Conservation (phyloP, 495 filamentous ascomycete genomes). For the Penicillium paradoxum region DNA sequence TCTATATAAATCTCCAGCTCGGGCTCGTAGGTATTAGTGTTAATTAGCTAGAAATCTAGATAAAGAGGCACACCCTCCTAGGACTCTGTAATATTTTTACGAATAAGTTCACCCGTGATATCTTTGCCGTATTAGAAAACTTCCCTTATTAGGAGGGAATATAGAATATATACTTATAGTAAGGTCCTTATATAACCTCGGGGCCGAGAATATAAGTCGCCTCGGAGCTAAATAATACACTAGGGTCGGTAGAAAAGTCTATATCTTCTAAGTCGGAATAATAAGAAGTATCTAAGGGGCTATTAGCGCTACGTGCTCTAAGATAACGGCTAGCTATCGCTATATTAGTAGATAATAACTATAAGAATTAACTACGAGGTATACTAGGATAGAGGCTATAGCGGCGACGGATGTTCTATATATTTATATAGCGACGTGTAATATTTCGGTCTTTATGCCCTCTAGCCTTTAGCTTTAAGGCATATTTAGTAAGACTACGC, state of each 20-base stretch:
- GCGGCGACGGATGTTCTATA: slow-evolving; percentile 28
- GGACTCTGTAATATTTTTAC: slow-evolving; percentile 50
- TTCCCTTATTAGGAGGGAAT: background rate
- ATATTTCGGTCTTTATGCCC: slow-evolving; percentile 42
- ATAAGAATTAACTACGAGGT: background rate
- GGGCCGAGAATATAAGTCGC: slow-evolving; percentile 53
- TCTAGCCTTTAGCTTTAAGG: slow-evolving; percentile 44
- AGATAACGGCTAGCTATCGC: slow-evolving; percentile 20
- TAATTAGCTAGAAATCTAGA: slow-evolving; percentile 57
- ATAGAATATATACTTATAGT: slow-evolving; percentile 47
- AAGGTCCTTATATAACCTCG: slow-evolving; percentile 53
- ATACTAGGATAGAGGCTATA: slow-evolving; percentile 18
- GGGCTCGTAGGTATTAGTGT: slow-evolving; percentile 53
- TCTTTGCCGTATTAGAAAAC: slow-evolving; percentile 13
- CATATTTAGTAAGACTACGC: slow-evolving; percentile 44
- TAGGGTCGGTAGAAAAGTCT: slow-evolving; percentile 44
- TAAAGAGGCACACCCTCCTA: slow-evolving; percentile 52
- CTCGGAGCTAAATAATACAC: slow-evolving; percentile 48
- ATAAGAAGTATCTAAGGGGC: slow-evolving; percentile 37
- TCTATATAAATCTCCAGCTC: slow-evolving; percentile 54
- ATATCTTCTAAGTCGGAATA: slow-evolving; percentile 42
- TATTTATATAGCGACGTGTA: slow-evolving; percentile 36
- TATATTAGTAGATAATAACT: background rate
- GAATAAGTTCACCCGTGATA: slow-evolving; percentile 49
- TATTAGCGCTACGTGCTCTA: slow-evolving; percentile 39